Base-by-base conservation (phyloP, 176 grass and related monocot species). In the Rhynchospora tenuis region DNA sequence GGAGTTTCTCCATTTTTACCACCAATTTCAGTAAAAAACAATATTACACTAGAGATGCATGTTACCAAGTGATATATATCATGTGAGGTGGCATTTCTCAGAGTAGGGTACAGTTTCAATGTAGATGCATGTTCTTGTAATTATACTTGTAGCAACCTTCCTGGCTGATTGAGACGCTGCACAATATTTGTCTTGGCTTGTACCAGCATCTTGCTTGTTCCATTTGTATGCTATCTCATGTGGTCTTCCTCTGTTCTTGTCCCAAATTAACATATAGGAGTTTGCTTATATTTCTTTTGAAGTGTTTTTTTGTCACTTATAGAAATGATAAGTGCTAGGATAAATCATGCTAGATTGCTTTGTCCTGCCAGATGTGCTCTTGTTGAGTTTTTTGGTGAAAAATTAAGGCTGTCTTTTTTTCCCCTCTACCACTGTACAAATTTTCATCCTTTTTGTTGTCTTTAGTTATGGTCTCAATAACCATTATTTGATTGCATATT, bases 111-210 rank as follows among this genome's bases (percentile, higher is more conserved):
- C 57, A 73, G 3, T 75, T 73, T 73, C 83, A 75, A 46, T 85
- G 69, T 61, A 75, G 51, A 61, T 44, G 69, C 52, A 61, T 73
- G 50, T 61, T 85, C 69, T 59, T 84, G 51, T 74, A 85, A 72
- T 85, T 79, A 80, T 69, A 70, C 48, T 42, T 44, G 28, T 86
- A 67, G 59, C 62, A 80, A 79, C 44, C 60, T 42, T 19, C 84
- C 84, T 86, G 84, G 22, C 61, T 81, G 84, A 86, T 80, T 65
- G 76, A 46, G 84, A 86, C 76, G 28, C 48, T 86, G 17, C 84
- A 68, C 51, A 79, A 26, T 51, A 80, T 81, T 86, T 78, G 73
- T 56, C 84, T 86, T 66, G 73, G 52, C 28, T 84, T 58, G 66
- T 84, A 72, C 55, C 50, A 72, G 28, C 64, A 71, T 59, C 22